These are phyloP conservation scores for Luvunga scandens DNA, from an alignment of 345 rosid genomes.

Conservation along the genomic window DNA sequence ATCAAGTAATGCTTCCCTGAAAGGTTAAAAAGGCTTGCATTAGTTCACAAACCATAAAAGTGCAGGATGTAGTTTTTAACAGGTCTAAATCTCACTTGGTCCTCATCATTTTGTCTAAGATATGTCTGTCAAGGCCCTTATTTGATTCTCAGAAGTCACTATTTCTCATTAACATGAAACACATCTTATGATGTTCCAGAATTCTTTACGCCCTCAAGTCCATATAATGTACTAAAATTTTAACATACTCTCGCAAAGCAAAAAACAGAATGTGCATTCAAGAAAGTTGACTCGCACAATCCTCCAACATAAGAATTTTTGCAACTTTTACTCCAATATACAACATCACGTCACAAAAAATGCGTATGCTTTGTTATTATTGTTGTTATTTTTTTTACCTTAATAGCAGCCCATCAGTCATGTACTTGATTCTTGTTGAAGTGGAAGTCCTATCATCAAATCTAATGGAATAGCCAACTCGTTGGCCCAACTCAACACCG, in stretches of 20 bases:
- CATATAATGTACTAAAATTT: not conserved
- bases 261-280: not conserved
- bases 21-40: constrained; percentile 14
- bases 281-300: not conserved
- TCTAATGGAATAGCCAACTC: constrained; percentile 83
- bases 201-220: not conserved
- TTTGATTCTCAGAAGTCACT: not conserved
- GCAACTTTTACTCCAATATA: not conserved
- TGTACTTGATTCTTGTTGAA: constrained; percentile 76
- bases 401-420: constrained; percentile 86
- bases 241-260: not conserved
- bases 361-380: not conserved
- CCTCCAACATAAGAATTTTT: not conserved
- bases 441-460: constrained; percentile 73
- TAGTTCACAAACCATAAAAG: constrained; percentile 16
- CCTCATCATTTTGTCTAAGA: not conserved
- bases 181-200: not conserved
- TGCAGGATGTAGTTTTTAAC: not conserved
- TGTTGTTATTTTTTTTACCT: constrained; percentile 37
- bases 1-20: constrained; percentile 86
- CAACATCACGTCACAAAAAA: not conserved
- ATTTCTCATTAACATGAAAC: not conserved
- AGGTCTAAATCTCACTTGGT: not conserved
- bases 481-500: constrained; percentile 69
- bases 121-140: not conserved